Evolutionary conservation across 805 yeast genomes (phyloP), one percentile per base, ranked within the genome.

Genomic region (Lipomyces yamadae): DNA sequence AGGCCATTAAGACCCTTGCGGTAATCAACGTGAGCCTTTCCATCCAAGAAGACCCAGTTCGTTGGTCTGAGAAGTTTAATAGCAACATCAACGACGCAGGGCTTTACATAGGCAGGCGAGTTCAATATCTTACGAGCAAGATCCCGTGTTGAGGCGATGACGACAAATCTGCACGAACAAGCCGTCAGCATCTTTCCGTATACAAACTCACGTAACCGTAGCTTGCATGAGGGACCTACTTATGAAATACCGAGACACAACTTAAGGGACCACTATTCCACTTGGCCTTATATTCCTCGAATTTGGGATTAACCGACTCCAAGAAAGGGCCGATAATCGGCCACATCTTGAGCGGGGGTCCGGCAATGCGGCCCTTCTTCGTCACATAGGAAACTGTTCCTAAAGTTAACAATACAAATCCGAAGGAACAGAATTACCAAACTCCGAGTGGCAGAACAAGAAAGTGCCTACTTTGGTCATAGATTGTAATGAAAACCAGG

Each of bases 71-170:
- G 82, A 72, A 95, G 91, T 80, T 95, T 95, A 70, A 88, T 84
- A 29, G 99, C 99, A 63, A 92, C 98, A 77, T 95, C 99, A 71
- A 95, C 99, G 68, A 95, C 97, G 81, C 99, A 95, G 4, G 99
- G 99, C 79, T 92, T 92, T 69, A 92, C 98, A 76, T 84, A 95
- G 58, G 86, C 84, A 52, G 97, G 96, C 24, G 96, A 87, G 75
- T 86, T 88, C 74, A 94, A 83, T 68, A 92, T 86, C 75, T 93
- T 93, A 77, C 98, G 86, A 37, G 97, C 90, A 68, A 93, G 82
- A 73, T 92, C 97, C 76, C 97, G 87, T 34, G 88, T 83, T 11
- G 95, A 88, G 6, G 97, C 97, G 78, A 94, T 91, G 60, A 95
- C 96, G 54, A 95, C 99, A 76, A 94, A 94, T 61, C 70, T 67